Evolutionary conservation across 352 stramenopile genomes (phyloP), one percentile per base, ranked within the genome.

Genomic region (Globisporangium mamillatum): DNA sequence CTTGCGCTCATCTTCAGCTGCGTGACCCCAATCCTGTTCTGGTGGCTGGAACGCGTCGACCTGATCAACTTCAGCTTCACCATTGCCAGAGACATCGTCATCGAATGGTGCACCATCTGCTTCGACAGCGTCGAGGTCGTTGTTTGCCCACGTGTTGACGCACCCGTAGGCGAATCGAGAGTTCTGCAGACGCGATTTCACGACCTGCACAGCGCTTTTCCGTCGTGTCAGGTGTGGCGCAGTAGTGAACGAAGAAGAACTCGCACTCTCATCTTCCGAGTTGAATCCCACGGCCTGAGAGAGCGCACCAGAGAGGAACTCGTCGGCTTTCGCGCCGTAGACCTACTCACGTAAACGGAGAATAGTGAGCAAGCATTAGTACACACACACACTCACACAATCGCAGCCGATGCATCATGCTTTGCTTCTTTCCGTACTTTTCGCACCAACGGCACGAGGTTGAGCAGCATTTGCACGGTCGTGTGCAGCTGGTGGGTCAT

Each of bases 401-500:
- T 22, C 8, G 18, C 16, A 52, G 9, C 20, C 18, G 10, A 46
- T 20, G 8, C 9, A 16, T 0, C 1, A 8, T 7, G 7, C 20
- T 20, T 16, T 7, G 12, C 20, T 20, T 55, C 22, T 4, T 4
- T 24, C 58, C 55, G 20, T 34, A 86, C 80, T 76, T 88, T 82
- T 38, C 75, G 78, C 60, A 79, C 79, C 14, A 93, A 71, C 1
- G 85, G 85, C 4, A 90, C 82, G 50, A 93, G 70, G 50, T 82
- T 91, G 32, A 93, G 73, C 34, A 93, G 69, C 77, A 91, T 89
- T 36, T 93, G 80, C 67, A 89, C 82, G 1, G 81, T 89, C 27
- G 80, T 91, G 64, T 93, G 82, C 0, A 93, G 74, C 61, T 93
- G 85, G 18, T 79, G 75, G 1, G 81, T 89, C 80, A 93, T 88